Evolutionary conservation across 495 filamentous ascomycete genomes (phyloP).

Genomic region (Trichoderma gamsii): DNA sequence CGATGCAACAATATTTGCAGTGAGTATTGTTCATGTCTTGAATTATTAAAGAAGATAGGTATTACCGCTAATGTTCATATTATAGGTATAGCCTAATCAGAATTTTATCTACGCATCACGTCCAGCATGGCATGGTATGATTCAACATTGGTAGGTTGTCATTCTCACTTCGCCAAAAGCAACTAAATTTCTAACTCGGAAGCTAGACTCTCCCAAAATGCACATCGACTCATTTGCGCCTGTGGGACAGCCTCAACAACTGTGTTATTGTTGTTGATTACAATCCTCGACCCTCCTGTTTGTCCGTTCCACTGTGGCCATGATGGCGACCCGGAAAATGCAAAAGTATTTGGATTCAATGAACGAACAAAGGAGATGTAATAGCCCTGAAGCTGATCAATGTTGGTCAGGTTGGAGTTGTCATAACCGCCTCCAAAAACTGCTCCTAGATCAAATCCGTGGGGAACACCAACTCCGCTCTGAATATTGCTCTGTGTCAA

Average conservation of each 20-base stretch:
- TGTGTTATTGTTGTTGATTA: slow-evolving; percentile 6
- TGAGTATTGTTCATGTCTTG: too few relatives aligned
- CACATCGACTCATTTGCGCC: background rate
- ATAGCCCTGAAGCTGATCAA: slow-evolving; percentile 35
- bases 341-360: slow-evolving; percentile 31
- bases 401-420: slow-evolving; percentile 28
- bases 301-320: slow-evolving; percentile 24
- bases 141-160: background rate
- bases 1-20: too few relatives aligned
- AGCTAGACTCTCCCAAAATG: background rate
- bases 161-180: background rate
- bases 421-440: slow-evolving; percentile 38
- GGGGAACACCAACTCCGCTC: slow-evolving; percentile 27
- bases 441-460: slow-evolving; percentile 37
- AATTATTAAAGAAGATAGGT: too few relatives aligned
- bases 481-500: slow-evolving; percentile 23
- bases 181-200: background rate
- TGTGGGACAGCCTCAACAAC: slow-evolving; percentile 11
- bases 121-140: background rate
- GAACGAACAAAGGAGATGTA: slow-evolving; percentile 37
- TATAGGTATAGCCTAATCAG: too few relatives aligned
- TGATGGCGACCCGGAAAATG: slow-evolving; percentile 21
- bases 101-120: background rate
- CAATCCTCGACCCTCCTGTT: background rate
- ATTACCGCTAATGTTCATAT: too few relatives aligned